phyloP scores from a whole-genome alignment of 805 yeast genomes.

The Candida wancherniae region DNA sequence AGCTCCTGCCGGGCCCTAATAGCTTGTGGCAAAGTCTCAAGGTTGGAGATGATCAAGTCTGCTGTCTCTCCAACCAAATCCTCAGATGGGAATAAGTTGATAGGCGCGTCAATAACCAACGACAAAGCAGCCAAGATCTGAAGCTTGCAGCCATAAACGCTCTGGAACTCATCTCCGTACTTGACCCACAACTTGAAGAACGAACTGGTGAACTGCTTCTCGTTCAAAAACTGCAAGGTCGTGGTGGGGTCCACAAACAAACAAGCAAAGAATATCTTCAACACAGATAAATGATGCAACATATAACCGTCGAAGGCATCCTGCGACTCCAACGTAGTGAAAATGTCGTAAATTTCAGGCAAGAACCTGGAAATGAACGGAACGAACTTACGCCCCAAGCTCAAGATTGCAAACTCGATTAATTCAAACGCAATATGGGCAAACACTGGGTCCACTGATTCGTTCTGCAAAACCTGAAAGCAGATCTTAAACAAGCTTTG shows the following conservation, averaged over 20 bases:
- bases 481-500: constrained; percentile 35
- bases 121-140: constrained; percentile 46
- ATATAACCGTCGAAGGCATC: constrained; percentile 42
- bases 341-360: constrained; percentile 34
- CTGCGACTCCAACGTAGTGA: constrained; percentile 29
- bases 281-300: constrained; percentile 39
- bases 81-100: constrained; percentile 25
- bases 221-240: constrained; percentile 34
- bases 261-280: constrained; percentile 40
- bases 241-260: constrained; percentile 35
- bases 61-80: constrained; percentile 34
- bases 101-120: constrained; percentile 29
- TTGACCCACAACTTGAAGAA: constrained; percentile 48
- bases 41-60: constrained; percentile 37
- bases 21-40: constrained; percentile 46
- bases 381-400: constrained; percentile 27
- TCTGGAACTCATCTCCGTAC: constrained; percentile 42
- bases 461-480: constrained; percentile 30
- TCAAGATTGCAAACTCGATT: constrained; percentile 31
- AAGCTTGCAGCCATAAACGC: constrained; percentile 53
- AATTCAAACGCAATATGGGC: constrained; percentile 37
- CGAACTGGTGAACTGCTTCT: constrained; percentile 31
- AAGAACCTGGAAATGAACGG: constrained; percentile 29
- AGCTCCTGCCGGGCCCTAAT: constrained; percentile 44
- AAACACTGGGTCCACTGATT: constrained; percentile 36